Evolutionary conservation across 2,329 filamentous ascomycete species (phyloP).

Genomic region (Chlorencoelia australis): DNA sequence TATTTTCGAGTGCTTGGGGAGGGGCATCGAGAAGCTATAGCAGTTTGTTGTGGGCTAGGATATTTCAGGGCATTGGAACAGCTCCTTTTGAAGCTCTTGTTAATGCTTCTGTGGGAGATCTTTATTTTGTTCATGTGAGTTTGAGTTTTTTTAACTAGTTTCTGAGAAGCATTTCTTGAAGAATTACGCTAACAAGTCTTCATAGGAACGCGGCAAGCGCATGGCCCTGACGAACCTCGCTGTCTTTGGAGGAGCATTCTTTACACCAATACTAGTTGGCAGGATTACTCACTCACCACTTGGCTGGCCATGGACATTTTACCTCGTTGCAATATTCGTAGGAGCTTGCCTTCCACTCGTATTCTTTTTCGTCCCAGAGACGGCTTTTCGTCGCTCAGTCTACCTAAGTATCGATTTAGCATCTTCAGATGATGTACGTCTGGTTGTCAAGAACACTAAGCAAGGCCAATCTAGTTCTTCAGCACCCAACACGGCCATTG

Average conservation of each 20-base stretch:
- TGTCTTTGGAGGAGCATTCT: conserved; percentile 61
- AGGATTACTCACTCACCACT: conserved; percentile 69
- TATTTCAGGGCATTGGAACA: conserved; percentile 77
- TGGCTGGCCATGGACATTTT: conserved; percentile 83
- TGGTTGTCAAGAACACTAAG: too few species aligned
- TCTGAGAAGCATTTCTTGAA: background rate
- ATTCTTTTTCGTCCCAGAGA: conserved; percentile 76
- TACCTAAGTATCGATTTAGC: conserved; percentile 60
- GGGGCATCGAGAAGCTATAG: conserved; percentile 56
- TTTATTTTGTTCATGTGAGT: conserved; percentile 79
- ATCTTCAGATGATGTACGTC: conserved; percentile 15
- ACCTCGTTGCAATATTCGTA: conserved; percentile 77
- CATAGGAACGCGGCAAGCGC: conserved; percentile 61
- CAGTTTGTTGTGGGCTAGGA: conserved; percentile 65
- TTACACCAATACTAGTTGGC: conserved; percentile 83
- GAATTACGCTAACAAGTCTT: background rate
- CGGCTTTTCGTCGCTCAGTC: conserved; percentile 59
- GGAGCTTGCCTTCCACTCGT: conserved; percentile 59
- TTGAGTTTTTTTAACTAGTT: background rate
- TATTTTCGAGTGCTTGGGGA: conserved; percentile 69
- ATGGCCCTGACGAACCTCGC: conserved; percentile 74
- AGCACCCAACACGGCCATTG: too few species aligned
- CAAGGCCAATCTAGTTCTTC: too few species aligned
- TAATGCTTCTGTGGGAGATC: conserved; percentile 78
- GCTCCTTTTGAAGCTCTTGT: conserved; percentile 86